Evolutionary conservation across 352 stramenopile species (phyloP), one percentile per base, ranked within the genome.

Genomic region (Phytophthora syringae): DNA sequence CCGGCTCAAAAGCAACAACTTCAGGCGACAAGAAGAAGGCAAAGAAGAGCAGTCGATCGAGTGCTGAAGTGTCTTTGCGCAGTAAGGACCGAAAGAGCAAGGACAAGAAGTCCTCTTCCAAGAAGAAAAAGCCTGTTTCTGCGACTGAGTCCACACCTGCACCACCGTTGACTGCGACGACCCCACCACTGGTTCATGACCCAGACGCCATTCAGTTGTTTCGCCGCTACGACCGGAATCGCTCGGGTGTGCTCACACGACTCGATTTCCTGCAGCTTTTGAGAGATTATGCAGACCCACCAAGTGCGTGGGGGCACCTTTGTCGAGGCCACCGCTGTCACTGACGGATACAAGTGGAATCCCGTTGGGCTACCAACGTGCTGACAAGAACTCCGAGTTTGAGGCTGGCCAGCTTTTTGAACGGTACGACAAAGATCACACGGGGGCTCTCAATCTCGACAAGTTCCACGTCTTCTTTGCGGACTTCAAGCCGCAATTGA

Each of bases 351-450:
- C 74, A 4, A 79, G 52, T 21, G 84, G 84, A 12, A 84, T 90
- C 13, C 86, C 86, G 27, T 57, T 95, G 11, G 86, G 86, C 4
- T 95, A 86, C 52, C 80, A 86, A 54, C 84, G 84, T 25, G 78
- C 84, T 25, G 77, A 84, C 11, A 74, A 70, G 39, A 95, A 95
- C 70, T 90, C 83, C 11, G 86, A 95, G 64, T 95, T 95, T 60
- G 86, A 95, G 43, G 86, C 86, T 36, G 84, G 86, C 1, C 86
- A 95, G 64, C 71, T 95, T 16, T 95, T 95, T 55, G 86, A 92
- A 62, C 72, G 84, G 12, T 95, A 93, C 54, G 86, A 95, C 55
- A 78, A 56, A 15, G 74, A 90, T 28, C 84, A 76, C 32, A 73
- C 60, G 0, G 84, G 84, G 0, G 74, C 79, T 32, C 74, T 95